Evolutionary conservation across 164 flowering plant species (phyloP), one percentile per base, ranked within the genome.

Genomic region (Tetracentron sinense): DNA sequence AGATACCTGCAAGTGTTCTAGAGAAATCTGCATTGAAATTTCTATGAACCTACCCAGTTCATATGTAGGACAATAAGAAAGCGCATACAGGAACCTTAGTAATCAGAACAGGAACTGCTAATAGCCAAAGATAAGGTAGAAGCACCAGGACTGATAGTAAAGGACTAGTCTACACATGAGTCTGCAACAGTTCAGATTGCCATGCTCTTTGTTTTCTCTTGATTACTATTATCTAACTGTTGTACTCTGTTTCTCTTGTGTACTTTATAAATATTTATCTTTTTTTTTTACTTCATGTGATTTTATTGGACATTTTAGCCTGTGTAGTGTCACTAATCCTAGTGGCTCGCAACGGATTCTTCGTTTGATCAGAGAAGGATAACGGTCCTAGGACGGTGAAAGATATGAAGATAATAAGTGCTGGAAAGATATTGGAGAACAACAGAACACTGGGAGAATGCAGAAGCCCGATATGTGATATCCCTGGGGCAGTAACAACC

Each of bases 371-470:
- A 88, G 97, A 79, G 49, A 86, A 85, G 78, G 89, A 75, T 51
- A 81, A 88, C 73, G 87, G 90, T 65, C 97, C 97, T 42, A 82
- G 77, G 75, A 88, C 95, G 1, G 85, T 86, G 65, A 88, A 84
- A 64, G 97, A 88, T 62, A 77, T 90, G 56, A 90, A 88, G 75
- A 63, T 89, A 66, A 89, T 87, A 50, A 83, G 88, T 54, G 92
- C 90, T 17, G 96, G 96, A 64, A 88, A 73, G 68, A 76, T 90
- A 63, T 75, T 90, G 70, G 97, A 88, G 72, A 90, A 88, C 78
- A 85, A 74, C 75, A 80, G 74, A 78, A 90, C 91, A 38, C 67
- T 86, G 7, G 88, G 79, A 58, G 97, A 88, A 53, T 90, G 97
- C 74, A 76, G 69, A 65, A 90, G 89, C 72, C 92, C 95, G 1